A percentile compares a stretch with the other conserved stretches of the same genome.
Evolutionary conservation across 2,329 filamentous ascomycete genomes (phyloP).

Genomic region (Fusarium kyushuense): DNA sequence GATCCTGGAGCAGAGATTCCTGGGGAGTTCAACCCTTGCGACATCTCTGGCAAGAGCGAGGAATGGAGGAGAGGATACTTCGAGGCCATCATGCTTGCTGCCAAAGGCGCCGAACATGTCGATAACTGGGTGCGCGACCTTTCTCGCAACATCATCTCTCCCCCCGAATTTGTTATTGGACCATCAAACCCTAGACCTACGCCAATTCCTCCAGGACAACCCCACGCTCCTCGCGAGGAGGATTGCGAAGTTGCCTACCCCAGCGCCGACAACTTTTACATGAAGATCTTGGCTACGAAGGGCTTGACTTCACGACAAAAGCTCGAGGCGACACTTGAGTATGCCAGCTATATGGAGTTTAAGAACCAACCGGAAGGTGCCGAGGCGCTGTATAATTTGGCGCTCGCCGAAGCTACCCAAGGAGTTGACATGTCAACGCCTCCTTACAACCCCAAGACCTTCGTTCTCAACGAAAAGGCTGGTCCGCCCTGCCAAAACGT

Average conservation of each 20-base stretch:
- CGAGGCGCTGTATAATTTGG: constrained; percentile 79
- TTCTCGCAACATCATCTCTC: constrained; percentile 74
- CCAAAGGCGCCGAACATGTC: constrained; percentile 80
- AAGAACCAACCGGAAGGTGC: constrained; percentile 75
- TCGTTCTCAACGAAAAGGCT: constrained; percentile 71
- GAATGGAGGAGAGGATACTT: constrained; percentile 90
- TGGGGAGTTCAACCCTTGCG: constrained; percentile 72
- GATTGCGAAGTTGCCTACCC: constrained; percentile 78
- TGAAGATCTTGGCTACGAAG: constrained; percentile 81
- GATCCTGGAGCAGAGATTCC: constrained; percentile 75
- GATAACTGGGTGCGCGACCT: constrained; percentile 82
- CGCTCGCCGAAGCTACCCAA: constrained; percentile 77
- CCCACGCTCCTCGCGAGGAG: constrained; percentile 76
- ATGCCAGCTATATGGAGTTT: constrained; percentile 86
- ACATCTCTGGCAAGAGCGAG: constrained; percentile 81
- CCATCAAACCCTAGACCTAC: constrained; percentile 85
- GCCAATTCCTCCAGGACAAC: constrained; percentile 74
- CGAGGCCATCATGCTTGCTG: constrained; percentile 81
- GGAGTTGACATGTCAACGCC: constrained; percentile 58
- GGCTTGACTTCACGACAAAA: constrained; percentile 85
- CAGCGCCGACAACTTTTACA: constrained; percentile 80
- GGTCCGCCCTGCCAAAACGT: constrained; percentile 77
- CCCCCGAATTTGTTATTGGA: constrained; percentile 79
- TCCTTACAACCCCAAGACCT: constrained; percentile 70
- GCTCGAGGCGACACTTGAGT: constrained; percentile 83